Base-by-base conservation (phyloP, 2,329 filamentous ascomycete genomes). In the Alternaria brassicicola region DNA sequence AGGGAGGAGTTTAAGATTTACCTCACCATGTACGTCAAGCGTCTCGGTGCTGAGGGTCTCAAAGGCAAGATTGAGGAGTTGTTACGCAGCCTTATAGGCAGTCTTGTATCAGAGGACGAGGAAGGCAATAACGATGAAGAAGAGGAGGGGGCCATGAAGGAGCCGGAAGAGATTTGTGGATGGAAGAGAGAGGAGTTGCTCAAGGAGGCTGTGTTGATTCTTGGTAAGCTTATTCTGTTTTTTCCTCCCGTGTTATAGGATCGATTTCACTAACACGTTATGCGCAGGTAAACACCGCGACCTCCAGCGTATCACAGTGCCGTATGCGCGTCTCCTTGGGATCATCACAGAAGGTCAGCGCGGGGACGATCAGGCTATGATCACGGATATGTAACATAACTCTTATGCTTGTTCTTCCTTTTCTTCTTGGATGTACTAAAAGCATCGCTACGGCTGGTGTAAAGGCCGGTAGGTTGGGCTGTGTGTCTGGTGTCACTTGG, bases 1-100 rank as follows among this genome's bases (percentile, higher is more conserved):
- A 90, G 88, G 68, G 93, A 98, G 57, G 95, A 99, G 75, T 99
- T 98, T 79, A 88, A 92, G 56, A 83, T 97, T 1, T 98, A 98
- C 72, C 81, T 99, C n/a, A 90, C 93, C 71, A 98, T 98, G 93
- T 99, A 99, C 72, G 94, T 93, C 3, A 98, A 97, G 80, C 88
- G 95, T 0, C 86, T 99, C 6, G 95, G 95, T 1, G 92, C 93
- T 0, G 96, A 99, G 76, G 93, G 93, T 0, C 81, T 94, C 50
- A 88, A 89, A 66, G 84, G 87, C 55, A 99, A 99, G 79, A 93
- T 97, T 2, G 94, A 98, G 75, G 96, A 99, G 80, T 82, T 99
- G 9, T 81, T 98, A 26, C 89, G 92, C 66, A 90, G 87, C 43
- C 81, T 99, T 39, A 82, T 96, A 47, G 93, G 93, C 7, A 90